Conservation (phyloP, 2,329 filamentous ascomycete genomes). For the Talaromyces piceae region DNA sequence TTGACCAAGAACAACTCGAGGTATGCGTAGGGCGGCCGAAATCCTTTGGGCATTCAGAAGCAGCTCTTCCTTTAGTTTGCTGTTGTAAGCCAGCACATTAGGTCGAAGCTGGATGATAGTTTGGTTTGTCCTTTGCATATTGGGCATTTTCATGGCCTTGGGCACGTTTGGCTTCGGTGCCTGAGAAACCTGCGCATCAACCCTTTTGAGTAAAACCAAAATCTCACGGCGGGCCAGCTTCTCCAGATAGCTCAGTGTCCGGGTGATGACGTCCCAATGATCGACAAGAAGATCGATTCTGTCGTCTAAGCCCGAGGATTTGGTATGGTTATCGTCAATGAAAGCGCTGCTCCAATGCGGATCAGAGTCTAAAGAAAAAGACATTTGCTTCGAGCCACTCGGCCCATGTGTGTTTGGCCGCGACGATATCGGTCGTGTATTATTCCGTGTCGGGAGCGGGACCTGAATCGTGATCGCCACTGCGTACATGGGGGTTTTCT, state of each 20-base stretch:
- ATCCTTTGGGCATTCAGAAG: conserved; percentile 44
- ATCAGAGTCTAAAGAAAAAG: conserved; percentile 36
- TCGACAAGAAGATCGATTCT: conserved; percentile 50
- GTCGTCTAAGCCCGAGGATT: conserved; percentile 44
- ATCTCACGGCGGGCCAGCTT: conserved; percentile 46
- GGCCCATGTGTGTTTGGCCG: conserved; percentile 26
- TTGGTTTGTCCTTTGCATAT: conserved; percentile 43
- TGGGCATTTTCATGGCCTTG: conserved; percentile 38
- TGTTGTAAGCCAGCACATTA: conserved; percentile 39
- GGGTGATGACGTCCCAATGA: conserved; percentile 53
- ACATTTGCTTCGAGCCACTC: conserved; percentile 26
- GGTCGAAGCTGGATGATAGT: conserved; percentile 44
- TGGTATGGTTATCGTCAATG: conserved; percentile 35
- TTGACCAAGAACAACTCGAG: conserved; percentile 51
- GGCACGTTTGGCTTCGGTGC: conserved; percentile 38
- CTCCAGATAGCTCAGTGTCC: conserved; percentile 48
- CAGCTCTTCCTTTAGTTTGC: conserved; percentile 41
- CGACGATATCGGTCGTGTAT: conserved; percentile 28
- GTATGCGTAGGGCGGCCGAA: conserved; percentile 48
- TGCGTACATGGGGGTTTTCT: conserved; percentile 53
- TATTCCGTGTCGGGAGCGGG: conserved; percentile 33
- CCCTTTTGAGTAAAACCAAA: conserved; percentile 41
- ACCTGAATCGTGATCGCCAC: conserved; percentile 51
- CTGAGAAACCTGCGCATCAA: conserved; percentile 34
- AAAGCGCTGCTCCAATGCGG: conserved; percentile 30